Evolutionary conservation across 2,329 filamentous ascomycete genomes (phyloP).

Genomic region (Fusarium verrucosum): DNA sequence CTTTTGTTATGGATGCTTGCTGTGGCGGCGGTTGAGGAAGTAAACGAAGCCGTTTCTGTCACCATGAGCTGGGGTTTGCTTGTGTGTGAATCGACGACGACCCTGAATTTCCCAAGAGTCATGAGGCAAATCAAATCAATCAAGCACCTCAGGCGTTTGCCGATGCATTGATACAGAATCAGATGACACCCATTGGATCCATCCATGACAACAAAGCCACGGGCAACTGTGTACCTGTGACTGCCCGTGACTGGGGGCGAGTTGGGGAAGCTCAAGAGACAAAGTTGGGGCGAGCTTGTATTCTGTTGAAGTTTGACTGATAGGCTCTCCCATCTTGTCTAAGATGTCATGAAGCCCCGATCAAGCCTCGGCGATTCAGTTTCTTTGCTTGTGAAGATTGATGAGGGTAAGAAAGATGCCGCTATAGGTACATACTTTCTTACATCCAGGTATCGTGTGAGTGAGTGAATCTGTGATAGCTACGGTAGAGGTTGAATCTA

Average conservation of each 20-base stretch:
- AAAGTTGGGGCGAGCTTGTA: slow-evolving; percentile 33
- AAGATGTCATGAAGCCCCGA: background rate
- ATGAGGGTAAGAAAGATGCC: slow-evolving; percentile 17
- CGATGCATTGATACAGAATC: slow-evolving; percentile 1
- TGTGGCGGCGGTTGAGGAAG: slow-evolving; percentile 30
- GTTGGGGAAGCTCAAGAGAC: slow-evolving; percentile 8
- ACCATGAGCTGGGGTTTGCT: slow-evolving; percentile 17
- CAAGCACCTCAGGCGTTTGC: background rate
- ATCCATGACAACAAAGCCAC: background rate
- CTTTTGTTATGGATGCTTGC: too few species aligned
- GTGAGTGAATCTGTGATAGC: background rate
- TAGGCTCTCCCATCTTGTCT: slow-evolving; percentile 7
- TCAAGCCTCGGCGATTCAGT: slow-evolving; percentile 18
- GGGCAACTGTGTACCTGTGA: background rate
- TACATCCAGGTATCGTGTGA: background rate
- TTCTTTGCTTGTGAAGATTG: slow-evolving; percentile 39
- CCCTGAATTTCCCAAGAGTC: background rate
- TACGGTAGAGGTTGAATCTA: slow-evolving; percentile 30
- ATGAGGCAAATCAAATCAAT: slow-evolving; percentile 15
- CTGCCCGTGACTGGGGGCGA: slow-evolving; percentile 7
- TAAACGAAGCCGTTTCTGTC: slow-evolving; percentile 13
- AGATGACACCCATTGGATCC: too few species aligned
- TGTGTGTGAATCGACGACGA: slow-evolving; percentile 11
- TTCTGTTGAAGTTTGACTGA: slow-evolving; percentile 30
- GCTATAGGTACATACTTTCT: background rate